Evolutionary conservation across 208 protist genomes (phyloP).

Genomic region (Acanthamoeba healyi): DNA sequence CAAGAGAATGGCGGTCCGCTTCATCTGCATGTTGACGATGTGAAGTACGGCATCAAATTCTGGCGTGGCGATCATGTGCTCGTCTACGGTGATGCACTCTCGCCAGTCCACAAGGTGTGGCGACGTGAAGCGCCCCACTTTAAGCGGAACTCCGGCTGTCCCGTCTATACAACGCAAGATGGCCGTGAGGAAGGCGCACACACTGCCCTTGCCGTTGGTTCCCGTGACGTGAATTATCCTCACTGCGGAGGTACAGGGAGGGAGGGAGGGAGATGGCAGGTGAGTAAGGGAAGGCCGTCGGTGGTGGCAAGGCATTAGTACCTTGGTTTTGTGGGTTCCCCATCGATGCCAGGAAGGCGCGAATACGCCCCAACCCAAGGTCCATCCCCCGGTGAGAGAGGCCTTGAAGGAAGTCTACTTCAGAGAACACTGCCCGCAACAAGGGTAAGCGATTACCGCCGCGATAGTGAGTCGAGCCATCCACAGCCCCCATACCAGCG

Average conservation of each 20-base stretch:
- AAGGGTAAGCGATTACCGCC: too few relatives aligned
- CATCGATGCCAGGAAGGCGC: background rate
- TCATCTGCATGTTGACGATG: background rate
- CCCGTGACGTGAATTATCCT: slow-evolving; percentile 3
- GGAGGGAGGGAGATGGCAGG: too few relatives aligned
- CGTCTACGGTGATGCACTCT: slow-evolving; percentile 49
- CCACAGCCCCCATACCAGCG: too few relatives aligned
- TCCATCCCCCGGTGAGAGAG: slow-evolving; percentile 47
- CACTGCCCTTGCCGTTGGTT: slow-evolving; percentile 53
- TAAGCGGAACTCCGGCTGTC: background rate
- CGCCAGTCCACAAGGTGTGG: slow-evolving; percentile 24
- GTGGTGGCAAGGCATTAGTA: too few relatives aligned
- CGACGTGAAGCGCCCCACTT: slow-evolving; percentile 47
- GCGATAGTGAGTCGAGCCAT: too few relatives aligned
- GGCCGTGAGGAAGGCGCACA: slow-evolving; percentile 36
- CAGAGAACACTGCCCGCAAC: too few relatives aligned
- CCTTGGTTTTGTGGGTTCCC: background rate
- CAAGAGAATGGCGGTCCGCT: background rate
- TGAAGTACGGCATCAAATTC: background rate
- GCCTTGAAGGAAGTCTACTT: background rate
- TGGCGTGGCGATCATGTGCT: background rate
- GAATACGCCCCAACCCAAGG: background rate
- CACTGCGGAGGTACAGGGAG: too few relatives aligned
- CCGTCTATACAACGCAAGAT: background rate
- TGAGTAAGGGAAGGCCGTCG: too few relatives aligned